Evolutionary conservation across 768 basidiomycete species (phyloP).

Genomic region (Mycena kentingensis): DNA sequence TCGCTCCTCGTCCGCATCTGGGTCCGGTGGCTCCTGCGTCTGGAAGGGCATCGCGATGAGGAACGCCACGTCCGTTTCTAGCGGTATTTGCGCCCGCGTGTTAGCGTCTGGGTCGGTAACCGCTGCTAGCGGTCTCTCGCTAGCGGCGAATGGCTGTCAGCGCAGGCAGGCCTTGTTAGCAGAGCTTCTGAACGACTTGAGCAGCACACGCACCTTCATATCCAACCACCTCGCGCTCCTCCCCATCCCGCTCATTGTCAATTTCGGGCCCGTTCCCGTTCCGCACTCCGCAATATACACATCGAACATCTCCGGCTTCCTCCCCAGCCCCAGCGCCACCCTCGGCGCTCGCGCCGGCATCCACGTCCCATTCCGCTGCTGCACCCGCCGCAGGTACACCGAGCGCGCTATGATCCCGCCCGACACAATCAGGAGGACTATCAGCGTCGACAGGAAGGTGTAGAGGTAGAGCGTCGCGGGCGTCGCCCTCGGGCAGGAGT

Average conservation of each 20-base stretch:
- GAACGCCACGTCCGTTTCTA: no score
- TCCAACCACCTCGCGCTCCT: not conserved
- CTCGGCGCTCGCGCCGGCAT: not conserved
- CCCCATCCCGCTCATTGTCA: not conserved
- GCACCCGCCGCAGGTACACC: not conserved
- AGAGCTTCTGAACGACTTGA: no score
- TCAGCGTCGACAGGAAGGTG: not conserved
- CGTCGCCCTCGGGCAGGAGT: not conserved
- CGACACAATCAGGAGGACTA: not conserved
- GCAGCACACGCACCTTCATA: not conserved
- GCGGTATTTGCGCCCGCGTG: no score
- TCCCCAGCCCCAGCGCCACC: not conserved
- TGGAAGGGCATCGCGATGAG: no score
- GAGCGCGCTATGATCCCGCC: not conserved
- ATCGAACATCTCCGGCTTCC: not conserved
- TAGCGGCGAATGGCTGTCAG: no score
- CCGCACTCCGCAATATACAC: not conserved
- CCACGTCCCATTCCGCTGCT: not conserved
- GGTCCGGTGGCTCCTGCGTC: no score
- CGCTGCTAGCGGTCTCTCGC: no score
- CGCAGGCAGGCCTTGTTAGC: no score
- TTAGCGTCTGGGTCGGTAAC: no score
- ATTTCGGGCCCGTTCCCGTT: not conserved
- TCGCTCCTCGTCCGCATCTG: no score
- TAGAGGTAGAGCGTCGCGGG: not conserved